phyloP scores from a whole-genome alignment of 768 basidiomycete genomes.

The Coprinopsis strossmayeri region DNA sequence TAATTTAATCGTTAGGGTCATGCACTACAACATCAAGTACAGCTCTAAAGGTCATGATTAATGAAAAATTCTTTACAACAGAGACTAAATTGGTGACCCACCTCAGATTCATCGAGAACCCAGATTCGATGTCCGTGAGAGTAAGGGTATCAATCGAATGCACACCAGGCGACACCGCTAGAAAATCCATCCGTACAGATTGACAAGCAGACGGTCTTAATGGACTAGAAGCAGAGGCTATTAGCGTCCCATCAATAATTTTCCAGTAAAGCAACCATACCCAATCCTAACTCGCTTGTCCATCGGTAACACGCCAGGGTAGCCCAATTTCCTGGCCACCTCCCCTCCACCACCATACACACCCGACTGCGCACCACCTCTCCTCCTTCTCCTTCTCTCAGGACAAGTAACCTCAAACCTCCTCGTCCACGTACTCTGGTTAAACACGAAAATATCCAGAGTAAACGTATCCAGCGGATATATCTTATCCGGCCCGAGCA shows the following conservation, averaged over 20 bases:
- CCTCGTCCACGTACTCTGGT: constrained; percentile 69
- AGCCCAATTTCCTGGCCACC: constrained; percentile 30
- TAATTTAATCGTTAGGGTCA: constrained; percentile 32
- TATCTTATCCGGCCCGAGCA: constrained; percentile 40
- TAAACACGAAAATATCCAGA: constrained; percentile 84
- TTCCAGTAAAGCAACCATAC: constrained; percentile 34
- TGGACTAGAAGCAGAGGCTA: constrained; percentile 40
- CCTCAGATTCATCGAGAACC: constrained; percentile 69
- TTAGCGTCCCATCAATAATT: constrained; percentile 1
- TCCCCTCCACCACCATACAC: constrained; percentile 23
- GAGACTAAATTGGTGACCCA: constrained; percentile 22
- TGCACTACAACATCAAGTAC: constrained; percentile 74
- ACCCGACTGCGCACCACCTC: constrained; percentile 25
- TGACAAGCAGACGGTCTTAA: constrained; percentile 78
- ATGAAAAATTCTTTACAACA: constrained; percentile 8
- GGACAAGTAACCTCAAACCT: constrained; percentile 73
- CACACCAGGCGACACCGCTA: constrained; percentile 75
- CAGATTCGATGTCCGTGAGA: constrained; percentile 70
- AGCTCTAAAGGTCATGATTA: constrained; percentile 39
- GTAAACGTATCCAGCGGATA: constrained; percentile 72
- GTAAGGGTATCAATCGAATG: constrained; percentile 69
- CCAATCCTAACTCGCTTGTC: constrained; percentile 77
- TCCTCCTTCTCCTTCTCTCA: constrained; percentile 41
- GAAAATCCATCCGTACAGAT: constrained; percentile 79
- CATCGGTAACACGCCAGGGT: constrained; percentile 65